Evolutionary conservation across 306 rosid genomes (phyloP).

Genomic region (Arachis stenosperma): DNA sequence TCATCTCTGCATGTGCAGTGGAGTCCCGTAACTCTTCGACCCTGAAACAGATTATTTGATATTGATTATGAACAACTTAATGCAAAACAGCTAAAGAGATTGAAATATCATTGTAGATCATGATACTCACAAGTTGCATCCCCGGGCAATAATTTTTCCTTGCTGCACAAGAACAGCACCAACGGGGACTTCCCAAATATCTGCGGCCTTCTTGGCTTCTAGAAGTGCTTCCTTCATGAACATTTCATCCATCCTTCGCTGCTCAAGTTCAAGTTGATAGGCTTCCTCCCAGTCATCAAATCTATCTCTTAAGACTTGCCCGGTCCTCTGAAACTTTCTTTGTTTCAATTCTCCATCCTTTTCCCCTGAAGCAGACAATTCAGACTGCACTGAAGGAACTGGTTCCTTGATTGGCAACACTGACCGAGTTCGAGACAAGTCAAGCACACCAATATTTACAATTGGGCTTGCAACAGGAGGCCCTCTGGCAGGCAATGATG

Average conservation of each 20-base stretch:
- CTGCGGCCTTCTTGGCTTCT: slow-evolving; percentile 96
- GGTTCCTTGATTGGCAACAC: slow-evolving; percentile 48
- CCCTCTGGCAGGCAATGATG: slow-evolving; percentile 41
- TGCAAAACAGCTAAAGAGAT: slow-evolving; percentile 9
- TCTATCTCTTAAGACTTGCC: slow-evolving; percentile 73
- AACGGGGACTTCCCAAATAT: slow-evolving; percentile 97
- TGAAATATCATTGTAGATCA: slow-evolving; percentile 11
- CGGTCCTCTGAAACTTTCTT: slow-evolving; percentile 73
- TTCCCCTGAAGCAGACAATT: slow-evolving; percentile 51
- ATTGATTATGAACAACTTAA: slow-evolving; percentile 20
- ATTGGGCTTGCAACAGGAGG: slow-evolving; percentile 47
- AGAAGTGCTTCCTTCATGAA: slow-evolving; percentile 96
- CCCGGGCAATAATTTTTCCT: slow-evolving; percentile 90
- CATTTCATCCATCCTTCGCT: slow-evolving; percentile 68
- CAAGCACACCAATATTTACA: slow-evolving; percentile 37
- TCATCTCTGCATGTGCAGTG: slow-evolving; percentile 98
- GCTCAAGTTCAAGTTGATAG: slow-evolving; percentile 67
- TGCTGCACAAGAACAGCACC: slow-evolving; percentile 94
- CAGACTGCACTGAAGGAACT: slow-evolving; percentile 44
- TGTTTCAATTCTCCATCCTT: slow-evolving; percentile 72
- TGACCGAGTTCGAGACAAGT: slow-evolving; percentile 48
- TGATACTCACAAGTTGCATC: slow-evolving; percentile 81
- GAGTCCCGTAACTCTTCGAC: slow-evolving; percentile 95
- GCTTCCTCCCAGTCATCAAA: slow-evolving; percentile 99
- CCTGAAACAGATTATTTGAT: slow-evolving; percentile 53